Evolutionary conservation across 176 grass and related monocot species (phyloP).

Genomic region (Aegilops tauschii): DNA sequence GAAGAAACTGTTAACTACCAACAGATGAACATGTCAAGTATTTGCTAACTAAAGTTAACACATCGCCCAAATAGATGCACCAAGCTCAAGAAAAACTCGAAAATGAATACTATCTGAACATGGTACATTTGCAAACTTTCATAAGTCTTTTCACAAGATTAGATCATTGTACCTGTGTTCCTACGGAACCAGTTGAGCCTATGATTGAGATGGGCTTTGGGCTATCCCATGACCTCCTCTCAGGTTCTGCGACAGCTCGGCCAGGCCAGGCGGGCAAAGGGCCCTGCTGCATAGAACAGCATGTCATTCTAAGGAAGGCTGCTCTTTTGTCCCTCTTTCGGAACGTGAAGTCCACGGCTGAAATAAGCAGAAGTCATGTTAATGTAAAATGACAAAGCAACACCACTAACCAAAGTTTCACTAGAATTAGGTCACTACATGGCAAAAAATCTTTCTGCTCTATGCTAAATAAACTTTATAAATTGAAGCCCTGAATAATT

Average conservation of each 20-base stretch:
- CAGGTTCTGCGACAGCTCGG: slow-evolving; percentile 61
- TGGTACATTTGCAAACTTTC: neutral
- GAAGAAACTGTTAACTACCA: neutral
- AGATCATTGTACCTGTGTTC: slow-evolving; percentile 63
- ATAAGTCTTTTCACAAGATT: neutral
- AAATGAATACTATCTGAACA: neutral
- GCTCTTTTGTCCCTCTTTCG: slow-evolving; percentile 57
- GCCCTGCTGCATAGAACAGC: slow-evolving; percentile 61
- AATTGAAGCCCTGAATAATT: neutral
- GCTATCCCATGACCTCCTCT: slow-evolving; percentile 64
- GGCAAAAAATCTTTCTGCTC: neutral
- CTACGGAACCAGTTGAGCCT: slow-evolving; percentile 93
- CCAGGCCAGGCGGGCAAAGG: slow-evolving; percentile 91
- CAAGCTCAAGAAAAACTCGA: neutral
- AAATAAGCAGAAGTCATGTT: slow-evolving; percentile 9
- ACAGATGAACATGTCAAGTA: neutral
- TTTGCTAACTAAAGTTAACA: neutral
- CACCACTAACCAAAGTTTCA: neutral
- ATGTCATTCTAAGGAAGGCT: slow-evolving; percentile 39
- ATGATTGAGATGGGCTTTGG: slow-evolving; percentile 91
- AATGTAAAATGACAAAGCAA: neutral
- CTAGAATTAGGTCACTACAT: neutral
- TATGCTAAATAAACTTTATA: neutral
- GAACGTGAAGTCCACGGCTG: slow-evolving; percentile 52
- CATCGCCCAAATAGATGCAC: neutral